These are phyloP conservation scores for Paecilomyces fulvus DNA, from an alignment of 2,329 filamentous ascomycete species.

Conservation along the genomic window DNA sequence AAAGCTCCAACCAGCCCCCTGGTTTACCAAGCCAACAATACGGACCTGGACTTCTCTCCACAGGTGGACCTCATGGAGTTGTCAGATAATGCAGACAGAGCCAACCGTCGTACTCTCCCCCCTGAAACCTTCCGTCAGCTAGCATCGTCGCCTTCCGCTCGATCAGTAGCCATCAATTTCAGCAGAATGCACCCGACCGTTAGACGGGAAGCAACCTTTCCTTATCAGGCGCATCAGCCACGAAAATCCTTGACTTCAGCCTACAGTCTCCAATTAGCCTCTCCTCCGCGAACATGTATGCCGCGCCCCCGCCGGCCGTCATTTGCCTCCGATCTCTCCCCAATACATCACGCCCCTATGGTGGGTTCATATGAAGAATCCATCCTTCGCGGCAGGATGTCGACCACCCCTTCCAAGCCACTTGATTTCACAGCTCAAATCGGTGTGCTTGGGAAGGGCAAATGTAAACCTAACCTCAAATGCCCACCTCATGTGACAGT, in stretches of 20 bases:
- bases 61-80: slow-evolving; percentile 46
- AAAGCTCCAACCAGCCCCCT: slow-evolving; percentile 87
- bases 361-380: slow-evolving; percentile 98
- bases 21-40: slow-evolving; percentile 78
- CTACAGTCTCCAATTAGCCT: slow-evolving; percentile 41
- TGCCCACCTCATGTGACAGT: slow-evolving; percentile 87
- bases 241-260: slow-evolving; percentile 63
- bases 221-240: slow-evolving; percentile 72
- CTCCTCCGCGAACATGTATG: slow-evolving; percentile 29
- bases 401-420: slow-evolving; percentile 85
- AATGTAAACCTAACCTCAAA: slow-evolving; percentile 74
- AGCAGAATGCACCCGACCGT: slow-evolving; percentile 36
- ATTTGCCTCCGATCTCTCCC: slow-evolving; percentile 62
- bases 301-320: slow-evolving; percentile 56
- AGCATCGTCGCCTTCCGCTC: slow-evolving; percentile 33
- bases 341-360: slow-evolving; percentile 85
- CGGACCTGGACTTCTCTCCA: slow-evolving; percentile 59
- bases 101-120: slow-evolving; percentile 62
- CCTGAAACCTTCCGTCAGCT: slow-evolving; percentile 49
- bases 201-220: slow-evolving; percentile 52
- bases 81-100: slow-evolving; percentile 37
- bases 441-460: slow-evolving; percentile 79
- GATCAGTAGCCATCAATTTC: slow-evolving; percentile 31
- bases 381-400: slow-evolving; percentile 91
- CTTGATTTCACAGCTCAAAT: slow-evolving; percentile 92